Evolutionary conservation across 2,329 filamentous ascomycete species (phyloP), one percentile per base, ranked within the genome.

Genomic region (Aspergillus pseudoviridinutans): DNA sequence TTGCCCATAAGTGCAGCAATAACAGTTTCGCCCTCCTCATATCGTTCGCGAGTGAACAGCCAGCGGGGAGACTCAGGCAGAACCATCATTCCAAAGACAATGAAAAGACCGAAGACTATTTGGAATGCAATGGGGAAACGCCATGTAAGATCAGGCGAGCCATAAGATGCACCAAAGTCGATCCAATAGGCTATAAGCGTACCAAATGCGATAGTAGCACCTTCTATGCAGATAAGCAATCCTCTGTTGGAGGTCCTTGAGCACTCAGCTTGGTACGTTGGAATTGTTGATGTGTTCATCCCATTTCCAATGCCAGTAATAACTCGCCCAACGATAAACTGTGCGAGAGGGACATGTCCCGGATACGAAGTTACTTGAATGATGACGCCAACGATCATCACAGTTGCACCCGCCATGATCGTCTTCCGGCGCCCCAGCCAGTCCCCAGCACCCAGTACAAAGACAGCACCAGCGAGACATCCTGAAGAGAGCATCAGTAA

Each of bases 181-280:
- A 80, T 78, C 79, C 79, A 82, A 68, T 82, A 82, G 3, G 80
- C 79, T 53, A 82, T 80, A 17, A 78, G 65, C 3, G 78, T 81
- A 41, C 80, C 80, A 53, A 82, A 78, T 6, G 79, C 79, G 49
- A 82, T 79, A 32, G 76, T 71, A 66, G 80, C 81, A 64, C 78
- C 81, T 66, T 79, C 83, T 49, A 86, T 84, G 68, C 83, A 85
- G 63, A 86, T 86, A 54, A 86, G 71, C 35, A 85, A 78, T 61
- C 84, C 84, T 61, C 84, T 79, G 69, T 85, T 85, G 63, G 79
- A 80, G 0, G 83, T 80, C 55, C 74, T 77, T 3, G 79, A 80
- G 65, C 79, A 82, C 62, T 83, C 80, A 6, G 80, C 79, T 70
- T 82, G 80, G 63, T 82, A 83, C 3, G 79, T 81, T 3, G 80